Conservation (phyloP, 805 yeast genomes). For the Zygoascus ofunaensis region DNA sequence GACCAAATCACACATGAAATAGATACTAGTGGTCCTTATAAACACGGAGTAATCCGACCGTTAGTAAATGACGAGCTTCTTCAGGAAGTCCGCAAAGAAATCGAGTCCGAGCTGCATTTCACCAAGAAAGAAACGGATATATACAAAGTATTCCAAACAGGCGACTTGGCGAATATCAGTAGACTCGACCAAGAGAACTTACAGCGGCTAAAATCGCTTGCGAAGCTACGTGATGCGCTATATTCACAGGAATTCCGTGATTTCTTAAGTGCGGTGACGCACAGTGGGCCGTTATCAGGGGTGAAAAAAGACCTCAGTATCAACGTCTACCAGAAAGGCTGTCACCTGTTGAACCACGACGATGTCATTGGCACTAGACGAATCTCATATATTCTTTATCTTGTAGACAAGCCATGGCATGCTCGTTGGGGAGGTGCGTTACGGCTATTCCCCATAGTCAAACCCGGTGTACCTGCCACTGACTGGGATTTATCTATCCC, state of each 20-base stretch:
- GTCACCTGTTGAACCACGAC: slow-evolving; percentile 91
- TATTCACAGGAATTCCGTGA: slow-evolving; percentile 82
- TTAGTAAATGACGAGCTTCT: slow-evolving; percentile 70
- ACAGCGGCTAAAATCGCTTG: slow-evolving; percentile 62
- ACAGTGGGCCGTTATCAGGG: slow-evolving; percentile 87
- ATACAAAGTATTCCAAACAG: slow-evolving; percentile 75
- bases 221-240: slow-evolving; percentile 73
- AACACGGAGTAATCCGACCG: slow-evolving; percentile 77
- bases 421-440: slow-evolving; percentile 90
- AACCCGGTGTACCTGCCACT: slow-evolving; percentile 81
- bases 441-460: slow-evolving; percentile 74
- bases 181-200: slow-evolving; percentile 74
- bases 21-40: slow-evolving; percentile 60
- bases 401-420: slow-evolving; percentile 53
- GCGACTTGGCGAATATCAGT: slow-evolving; percentile 83
- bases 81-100: slow-evolving; percentile 75
- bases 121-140: slow-evolving; percentile 96
- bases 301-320: slow-evolving; percentile 84
- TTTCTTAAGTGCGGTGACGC: slow-evolving; percentile 64
- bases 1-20: slow-evolving; percentile 28
- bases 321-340: slow-evolving; percentile 84
- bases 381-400: slow-evolving; percentile 82
- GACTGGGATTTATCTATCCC: slow-evolving; percentile 63
- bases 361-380: slow-evolving; percentile 95
- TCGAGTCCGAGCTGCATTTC: slow-evolving; percentile 73